A percentile compares a stretch with the other conserved stretches of the same genome.
These are phyloP conservation scores for Platismatia glauca DNA, from an alignment of 495 filamentous ascomycete species.

Conservation along the genomic window DNA sequence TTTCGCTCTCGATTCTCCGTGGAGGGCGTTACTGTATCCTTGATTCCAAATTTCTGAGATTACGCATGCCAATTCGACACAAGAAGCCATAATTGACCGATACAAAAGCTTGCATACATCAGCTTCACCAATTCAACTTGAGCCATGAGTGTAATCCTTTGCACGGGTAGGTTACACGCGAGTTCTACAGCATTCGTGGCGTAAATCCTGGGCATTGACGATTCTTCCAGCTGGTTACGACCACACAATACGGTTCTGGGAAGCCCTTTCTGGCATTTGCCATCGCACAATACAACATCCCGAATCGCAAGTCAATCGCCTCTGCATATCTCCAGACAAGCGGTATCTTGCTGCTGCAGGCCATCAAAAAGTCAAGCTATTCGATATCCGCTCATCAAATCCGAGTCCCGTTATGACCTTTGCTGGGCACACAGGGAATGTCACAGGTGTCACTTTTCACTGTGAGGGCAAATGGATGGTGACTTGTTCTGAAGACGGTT, in stretches of 20 bases:
- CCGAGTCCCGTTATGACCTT: conserved; percentile 86
- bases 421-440: conserved; percentile 88
- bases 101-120: not conserved
- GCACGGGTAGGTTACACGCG: conserved; percentile 49
- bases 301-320: conserved; percentile 94
- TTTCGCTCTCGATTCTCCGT: not conserved
- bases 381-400: conserved; percentile 94
- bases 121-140: not conserved
- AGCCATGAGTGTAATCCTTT: conserved; percentile 78
- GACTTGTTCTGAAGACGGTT: conserved; percentile 94
- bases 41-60: not conserved
- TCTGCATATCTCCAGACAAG: conserved; percentile 98
- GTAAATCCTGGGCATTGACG: conserved; percentile 1
- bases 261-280: conserved; percentile 94
- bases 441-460: conserved; percentile 95
- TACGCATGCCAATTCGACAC: not conserved
- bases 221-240: conserved; percentile 77
- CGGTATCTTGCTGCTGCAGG: conserved; percentile 90
- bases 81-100: not conserved
- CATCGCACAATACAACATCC: conserved; percentile 95
- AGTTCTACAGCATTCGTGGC: conserved; percentile 25
- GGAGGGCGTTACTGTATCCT: not conserved
- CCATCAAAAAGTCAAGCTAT: conserved; percentile 90
- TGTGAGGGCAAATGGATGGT: conserved; percentile 99
- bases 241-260: conserved; percentile 99